These are phyloP conservation scores for Trypanosoma rangeli DNA, from an alignment of 208 protist genomes.

Conservation along the genomic window DNA sequence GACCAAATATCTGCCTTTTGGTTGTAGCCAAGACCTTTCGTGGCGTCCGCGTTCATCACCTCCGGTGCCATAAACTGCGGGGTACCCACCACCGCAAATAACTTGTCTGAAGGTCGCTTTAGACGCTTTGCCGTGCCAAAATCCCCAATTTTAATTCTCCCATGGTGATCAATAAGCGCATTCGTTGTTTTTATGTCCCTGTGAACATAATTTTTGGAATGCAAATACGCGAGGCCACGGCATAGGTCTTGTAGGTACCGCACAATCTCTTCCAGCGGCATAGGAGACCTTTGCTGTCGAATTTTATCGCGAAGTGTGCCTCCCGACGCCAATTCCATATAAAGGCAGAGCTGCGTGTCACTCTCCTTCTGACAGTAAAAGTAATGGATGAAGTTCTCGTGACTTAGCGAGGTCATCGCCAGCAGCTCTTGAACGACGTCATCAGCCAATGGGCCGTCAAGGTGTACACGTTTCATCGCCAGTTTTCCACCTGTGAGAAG, in stretches of 20 bases:
- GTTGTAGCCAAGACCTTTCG: constrained; percentile 63
- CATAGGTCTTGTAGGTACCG: constrained; percentile 83
- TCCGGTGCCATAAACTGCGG: constrained; percentile 94
- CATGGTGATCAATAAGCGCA: constrained; percentile 75
- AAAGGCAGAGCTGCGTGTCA: constrained; percentile 79
- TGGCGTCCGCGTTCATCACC: constrained; percentile 64
- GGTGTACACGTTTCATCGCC: constrained; percentile 86
- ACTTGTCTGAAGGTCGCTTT: constrained; percentile 51
- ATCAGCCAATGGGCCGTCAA: constrained; percentile 80
- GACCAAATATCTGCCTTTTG: constrained; percentile 93
- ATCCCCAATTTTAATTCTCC: constrained; percentile 93
- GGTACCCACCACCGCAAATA: constrained; percentile 83
- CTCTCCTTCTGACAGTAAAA: constrained; percentile 89
- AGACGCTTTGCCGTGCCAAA: constrained; percentile 93
- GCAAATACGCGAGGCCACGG: constrained; percentile 88
- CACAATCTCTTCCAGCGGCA: constrained; percentile 69
- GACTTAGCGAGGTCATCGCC: constrained; percentile 87
- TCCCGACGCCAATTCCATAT: constrained; percentile 91
- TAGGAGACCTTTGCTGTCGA: constrained; percentile 45
- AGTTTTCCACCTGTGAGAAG: constrained; percentile 81
- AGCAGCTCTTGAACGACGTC: constrained; percentile 85
- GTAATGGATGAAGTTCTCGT: constrained; percentile 95
- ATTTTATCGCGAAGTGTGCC: constrained; percentile 87
- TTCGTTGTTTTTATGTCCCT: constrained; percentile 92
- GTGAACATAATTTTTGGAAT: constrained; percentile 86